Evolutionary conservation across 192 early-diverging fungal genomes (phyloP), one percentile per base, ranked within the genome.

Genomic region (Coemansia sp.): DNA sequence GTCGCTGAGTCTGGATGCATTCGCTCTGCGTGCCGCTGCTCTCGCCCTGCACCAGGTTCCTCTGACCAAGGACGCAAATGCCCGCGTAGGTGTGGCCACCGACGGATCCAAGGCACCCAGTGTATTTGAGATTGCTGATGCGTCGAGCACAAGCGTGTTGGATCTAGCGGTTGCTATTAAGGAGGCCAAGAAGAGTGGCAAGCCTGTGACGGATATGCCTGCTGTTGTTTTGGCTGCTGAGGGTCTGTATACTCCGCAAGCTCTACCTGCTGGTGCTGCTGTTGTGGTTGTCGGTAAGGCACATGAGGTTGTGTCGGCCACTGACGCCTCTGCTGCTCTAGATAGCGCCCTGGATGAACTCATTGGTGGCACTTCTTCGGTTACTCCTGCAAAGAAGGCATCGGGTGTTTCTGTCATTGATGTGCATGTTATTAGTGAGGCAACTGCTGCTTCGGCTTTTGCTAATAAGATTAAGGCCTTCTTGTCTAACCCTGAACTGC

Each of bases 271-370:
- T 8, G 80, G 78, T 13, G 59, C 84, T 2, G 51, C 75, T 0
- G 85, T 88, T 20, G 64, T 90, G 29, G 81, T 84, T 44, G 81
- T 88, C 25, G 86, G 88, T 60, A 35, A 44, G 26, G 67, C 65
- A 3, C 44, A 54, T 13, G 34, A 30, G 3, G 61, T 56, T 4
- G 64, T 72, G 4, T 64, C 67, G 5, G n/a, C 56, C 9, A 53
- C 53, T 5, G 60, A 45, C 4, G 64, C 68, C 10, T 30, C 11
- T 10, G 53, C 50, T 1, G 65, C 39, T 1, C 43, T 72, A 25
- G 65, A 63, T 26, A 35, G 47, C 35, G 65, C 65, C 9, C 58
- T 78, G 0, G 47, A 64, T 25, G 49, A 53, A n/a, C 49, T 78
- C 20, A 52, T 64, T 38, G 64, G 61, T 27, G 55, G 30, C 23